These are phyloP conservation scores for Fusarium sambucinum DNA, from an alignment of 2,329 filamentous ascomycete genomes.

Conservation along the genomic window DNA sequence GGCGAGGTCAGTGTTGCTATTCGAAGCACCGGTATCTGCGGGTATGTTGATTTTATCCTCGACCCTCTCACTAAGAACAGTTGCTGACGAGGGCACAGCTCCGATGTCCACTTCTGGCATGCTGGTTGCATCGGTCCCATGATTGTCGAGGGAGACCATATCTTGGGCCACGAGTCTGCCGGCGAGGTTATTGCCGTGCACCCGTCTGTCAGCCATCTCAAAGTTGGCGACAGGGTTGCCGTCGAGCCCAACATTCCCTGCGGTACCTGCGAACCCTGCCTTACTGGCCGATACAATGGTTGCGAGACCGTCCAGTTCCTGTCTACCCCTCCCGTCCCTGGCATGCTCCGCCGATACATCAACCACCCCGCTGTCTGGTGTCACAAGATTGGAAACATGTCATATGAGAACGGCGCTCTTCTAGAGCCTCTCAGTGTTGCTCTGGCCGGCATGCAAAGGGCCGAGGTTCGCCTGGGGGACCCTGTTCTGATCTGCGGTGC, in stretches of 20 bases:
- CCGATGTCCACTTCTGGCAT: constrained; percentile 98
- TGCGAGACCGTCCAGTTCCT: constrained; percentile 89
- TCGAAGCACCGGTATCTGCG: constrained; percentile 96
- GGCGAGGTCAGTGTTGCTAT: constrained; percentile 91
- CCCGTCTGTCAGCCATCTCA: constrained; percentile 80
- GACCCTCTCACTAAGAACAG: constrained; percentile 19
- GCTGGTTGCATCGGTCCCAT: constrained; percentile 95
- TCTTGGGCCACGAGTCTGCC: constrained; percentile 93
- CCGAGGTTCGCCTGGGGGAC: constrained; percentile 84
- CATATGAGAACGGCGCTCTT: constrained; percentile 89
- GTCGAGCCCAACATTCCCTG: constrained; percentile 96
- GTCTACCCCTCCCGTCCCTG: constrained; percentile 89
- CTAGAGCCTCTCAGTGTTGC: constrained; percentile 92
- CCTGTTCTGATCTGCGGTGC: constrained; percentile 91
- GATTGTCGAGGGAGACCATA: constrained; percentile 89
- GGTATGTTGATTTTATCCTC: constrained; percentile 63
- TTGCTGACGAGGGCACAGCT: constrained; percentile 62
- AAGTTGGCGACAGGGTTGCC: constrained; percentile 90
- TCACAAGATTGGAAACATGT: constrained; percentile 94
- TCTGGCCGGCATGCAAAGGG: constrained; percentile 87
- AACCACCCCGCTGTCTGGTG: constrained; percentile 96
- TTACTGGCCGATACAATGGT: constrained; percentile 94
- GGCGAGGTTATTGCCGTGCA: constrained; percentile 86
- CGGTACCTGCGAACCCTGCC: constrained; percentile 87
- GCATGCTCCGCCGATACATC: constrained; percentile 90